Percentiles rank a stretch among this genome's conserved stretches.
phyloP scores from a whole-genome alignment of 257 asterid genomes.

The Phtheirospermum japonicum region DNA sequence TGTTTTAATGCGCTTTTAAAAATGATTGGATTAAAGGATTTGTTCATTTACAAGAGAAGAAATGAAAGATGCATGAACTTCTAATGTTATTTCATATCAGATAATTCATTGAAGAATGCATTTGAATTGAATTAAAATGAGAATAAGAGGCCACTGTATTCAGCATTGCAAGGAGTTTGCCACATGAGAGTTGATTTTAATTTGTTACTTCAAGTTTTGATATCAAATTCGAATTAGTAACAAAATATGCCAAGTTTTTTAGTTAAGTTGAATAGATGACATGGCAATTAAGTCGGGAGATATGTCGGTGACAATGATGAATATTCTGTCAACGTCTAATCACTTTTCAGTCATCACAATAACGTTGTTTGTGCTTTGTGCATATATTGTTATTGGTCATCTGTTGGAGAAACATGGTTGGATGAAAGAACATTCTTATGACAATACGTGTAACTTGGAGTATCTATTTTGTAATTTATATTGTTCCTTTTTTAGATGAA shows the following conservation, averaged over 20 bases:
- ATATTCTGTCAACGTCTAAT: slow-evolving; percentile 45
- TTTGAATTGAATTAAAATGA: neutral
- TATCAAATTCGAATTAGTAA: slow-evolving; percentile 4
- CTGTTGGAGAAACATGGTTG: slow-evolving; percentile 87
- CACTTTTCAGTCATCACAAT: no score
- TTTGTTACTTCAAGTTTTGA: slow-evolving; percentile 26
- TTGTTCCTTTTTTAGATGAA: slow-evolving; percentile 17
- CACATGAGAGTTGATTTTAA: slow-evolving; percentile 22
- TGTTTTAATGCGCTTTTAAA: no score
- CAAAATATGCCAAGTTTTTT: slow-evolving; percentile 25
- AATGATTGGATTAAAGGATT: no score
- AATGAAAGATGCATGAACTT: no score
- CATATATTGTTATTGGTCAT: slow-evolving; percentile 90
- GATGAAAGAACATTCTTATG: slow-evolving; percentile 97
- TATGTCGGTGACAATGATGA: slow-evolving; percentile 32
- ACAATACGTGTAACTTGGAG: slow-evolving; percentile 72
- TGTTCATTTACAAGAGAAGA: no score
- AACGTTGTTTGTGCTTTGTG: slow-evolving; percentile 69
- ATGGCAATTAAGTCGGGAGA: no score
- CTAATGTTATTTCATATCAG: no score
- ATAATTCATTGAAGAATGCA: no score
- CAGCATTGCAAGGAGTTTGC: slow-evolving; percentile 30
- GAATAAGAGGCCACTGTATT: slow-evolving; percentile 12
- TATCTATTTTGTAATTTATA: slow-evolving; percentile 19
- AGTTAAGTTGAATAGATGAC: no score